Evolutionary conservation across 177 flowering plant genomes (phyloP), one percentile per base, ranked within the genome.

Genomic region (Vitis hybrid): DNA sequence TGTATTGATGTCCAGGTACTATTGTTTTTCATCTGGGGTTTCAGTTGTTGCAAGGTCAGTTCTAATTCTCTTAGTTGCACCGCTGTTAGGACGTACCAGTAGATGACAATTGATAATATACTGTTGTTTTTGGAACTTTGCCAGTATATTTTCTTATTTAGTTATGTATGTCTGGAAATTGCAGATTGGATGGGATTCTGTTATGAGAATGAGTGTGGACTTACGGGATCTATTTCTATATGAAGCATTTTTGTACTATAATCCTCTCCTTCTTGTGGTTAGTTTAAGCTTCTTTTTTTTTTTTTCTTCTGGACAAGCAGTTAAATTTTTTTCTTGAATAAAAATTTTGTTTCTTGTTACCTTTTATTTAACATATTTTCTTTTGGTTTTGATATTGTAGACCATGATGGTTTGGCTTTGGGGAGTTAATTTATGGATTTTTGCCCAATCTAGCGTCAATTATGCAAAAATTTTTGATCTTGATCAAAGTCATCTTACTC

Each of bases 191-290:
- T 92, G 98, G 97, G 89, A 87, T 78, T 91, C 99, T 73, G 98
- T 96, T 17, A 93, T 94, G 99, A 84, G 93, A 78, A 96, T 96
- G 98, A 86, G 96, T 80, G 89, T 49, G 21, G 93, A 93, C 75
- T 74, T 88, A 23, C 26, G 92, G 66, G 97, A 96, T 75, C 80
- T 94, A 50, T 96, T 96, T 77, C 75, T 96, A 14, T 96, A 94
- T 51, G 99, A 96, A 78, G 95, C 93, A 49, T 96, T 96, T 84
- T 79, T 96, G 79, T 96, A 96, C 77, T 96, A 86, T 75, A 94
- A 96, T 76, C 99, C 98, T 74, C 97, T 94, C 73, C 93, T 96
- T 70, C 97, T 96, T 72, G 90, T 89, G 95, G 99, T 96, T 49
- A 83, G 92, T 84, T 34, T 21, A 21, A 21, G 23, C 23, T 21